Conservation (phyloP, 1,139 yeast species). For the Blastobotrys malaysiensis region DNA sequence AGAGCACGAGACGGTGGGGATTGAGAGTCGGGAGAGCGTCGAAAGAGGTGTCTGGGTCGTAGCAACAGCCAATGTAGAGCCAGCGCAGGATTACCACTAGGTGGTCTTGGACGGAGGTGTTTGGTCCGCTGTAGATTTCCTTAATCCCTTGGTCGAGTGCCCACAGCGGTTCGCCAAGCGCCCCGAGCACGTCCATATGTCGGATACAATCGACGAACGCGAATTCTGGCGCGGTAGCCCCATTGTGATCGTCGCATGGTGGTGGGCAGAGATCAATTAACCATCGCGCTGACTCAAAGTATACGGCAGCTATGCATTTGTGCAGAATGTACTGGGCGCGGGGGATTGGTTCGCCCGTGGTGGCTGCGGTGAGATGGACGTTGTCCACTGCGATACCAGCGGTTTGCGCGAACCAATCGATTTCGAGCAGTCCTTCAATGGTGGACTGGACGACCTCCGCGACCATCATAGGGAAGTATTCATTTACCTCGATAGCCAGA, state of each 20-base stretch:
- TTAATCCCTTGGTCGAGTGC: not conserved
- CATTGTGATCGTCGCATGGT: not conserved
- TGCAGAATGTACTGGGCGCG: not conserved
- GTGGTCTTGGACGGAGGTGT: not conserved
- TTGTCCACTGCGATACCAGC: not conserved
- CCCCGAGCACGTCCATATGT: not conserved
- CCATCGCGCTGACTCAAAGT: not conserved
- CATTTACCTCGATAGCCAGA: not conserved
- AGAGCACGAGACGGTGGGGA: constrained; percentile 4
- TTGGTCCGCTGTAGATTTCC: not conserved
- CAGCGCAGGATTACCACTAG: not conserved
- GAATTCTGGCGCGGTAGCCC: not conserved
- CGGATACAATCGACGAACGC: not conserved
- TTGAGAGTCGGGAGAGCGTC: constrained; percentile 1
- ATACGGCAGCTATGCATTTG: not conserved
- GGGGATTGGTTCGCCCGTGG: not conserved
- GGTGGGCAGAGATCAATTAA: not conserved
- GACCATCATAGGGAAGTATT: not conserved
- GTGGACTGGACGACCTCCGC: not conserved
- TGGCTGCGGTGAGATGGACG: not conserved
- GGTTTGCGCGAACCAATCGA: not conserved
- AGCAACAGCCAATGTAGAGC: constrained; percentile 4
- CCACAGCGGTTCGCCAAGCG: not conserved
- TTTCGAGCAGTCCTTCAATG: not conserved
- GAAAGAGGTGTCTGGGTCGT: constrained; percentile 4